phyloP scores from a whole-genome alignment of 148 eudicot genomes.

The Rhododendron henanense region DNA sequence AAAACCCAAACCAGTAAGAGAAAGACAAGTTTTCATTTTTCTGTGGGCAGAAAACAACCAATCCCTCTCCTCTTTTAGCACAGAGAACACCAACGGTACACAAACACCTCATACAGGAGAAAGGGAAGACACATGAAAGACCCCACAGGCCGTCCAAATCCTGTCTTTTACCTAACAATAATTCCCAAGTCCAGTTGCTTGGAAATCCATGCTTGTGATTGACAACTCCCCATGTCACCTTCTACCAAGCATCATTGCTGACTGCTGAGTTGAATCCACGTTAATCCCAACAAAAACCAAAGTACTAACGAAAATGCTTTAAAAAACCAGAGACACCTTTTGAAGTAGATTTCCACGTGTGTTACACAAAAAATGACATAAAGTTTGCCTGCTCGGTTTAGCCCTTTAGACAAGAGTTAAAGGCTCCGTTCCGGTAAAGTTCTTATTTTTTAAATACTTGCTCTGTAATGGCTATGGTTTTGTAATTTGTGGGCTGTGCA shows the following conservation, averaged over 20 bases:
- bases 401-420: neutral
- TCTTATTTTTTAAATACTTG: too few species aligned
- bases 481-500: too few species aligned
- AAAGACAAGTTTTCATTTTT: neutral
- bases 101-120: too few species aligned
- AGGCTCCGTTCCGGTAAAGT: too few species aligned
- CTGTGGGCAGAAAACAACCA: neutral
- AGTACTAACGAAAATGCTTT: neutral
- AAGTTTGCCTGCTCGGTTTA: neutral
- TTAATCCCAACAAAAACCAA: neutral
- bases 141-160: neutral
- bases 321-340: neutral
- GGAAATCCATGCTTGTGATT: neutral
- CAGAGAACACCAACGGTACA: too few species aligned
- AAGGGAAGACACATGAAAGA: neutral
- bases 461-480: too few species aligned
- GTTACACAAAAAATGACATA: neutral
- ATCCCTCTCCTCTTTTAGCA: neutral
- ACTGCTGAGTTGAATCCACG: slow-evolving; percentile 4
- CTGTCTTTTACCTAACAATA: neutral
- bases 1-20: neutral
- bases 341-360: neutral
- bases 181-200: neutral
- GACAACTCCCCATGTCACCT: neutral
- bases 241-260: neutral